Percentiles rank a stretch among this genome's conserved stretches.
Conservation (phyloP, 192 early-diverging fungal species). For the Mortierella antarctica region DNA sequence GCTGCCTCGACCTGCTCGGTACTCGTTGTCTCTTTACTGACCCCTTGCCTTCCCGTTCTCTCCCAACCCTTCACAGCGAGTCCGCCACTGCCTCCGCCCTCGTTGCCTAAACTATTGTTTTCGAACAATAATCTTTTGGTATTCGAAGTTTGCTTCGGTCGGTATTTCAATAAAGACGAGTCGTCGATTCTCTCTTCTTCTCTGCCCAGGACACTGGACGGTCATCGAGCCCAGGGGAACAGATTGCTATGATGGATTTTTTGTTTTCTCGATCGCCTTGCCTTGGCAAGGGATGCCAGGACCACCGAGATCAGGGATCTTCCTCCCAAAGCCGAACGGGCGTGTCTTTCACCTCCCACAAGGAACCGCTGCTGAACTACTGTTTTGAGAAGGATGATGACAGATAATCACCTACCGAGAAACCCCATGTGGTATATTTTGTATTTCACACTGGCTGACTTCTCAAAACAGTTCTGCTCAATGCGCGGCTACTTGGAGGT, state of each 20-base stretch:
- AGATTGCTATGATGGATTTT: background rate
- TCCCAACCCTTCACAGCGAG: constrained; percentile 66
- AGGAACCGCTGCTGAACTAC: too few species aligned
- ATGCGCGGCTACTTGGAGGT: too few species aligned
- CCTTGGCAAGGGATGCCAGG: too few species aligned
- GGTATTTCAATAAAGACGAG: constrained; percentile 42
- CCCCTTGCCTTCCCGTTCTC: background rate
- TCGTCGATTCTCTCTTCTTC: background rate
- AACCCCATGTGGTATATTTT: constrained; percentile 48
- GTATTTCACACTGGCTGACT: constrained; percentile 52
- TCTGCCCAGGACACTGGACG: background rate
- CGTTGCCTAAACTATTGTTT: constrained; percentile 72
- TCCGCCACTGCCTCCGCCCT: constrained; percentile 85
- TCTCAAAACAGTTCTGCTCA: constrained; percentile 7
- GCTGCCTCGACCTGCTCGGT: background rate
- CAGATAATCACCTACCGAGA: constrained; percentile 33
- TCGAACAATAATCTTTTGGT: constrained; percentile 4
- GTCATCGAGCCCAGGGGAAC: background rate
- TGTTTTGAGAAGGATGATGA: constrained; percentile 43
- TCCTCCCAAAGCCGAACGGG: too few species aligned
- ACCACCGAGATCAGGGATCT: too few species aligned
- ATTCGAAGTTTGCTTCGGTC: constrained; percentile 19
- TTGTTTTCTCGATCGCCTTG: background rate
- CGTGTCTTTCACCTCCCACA: too few species aligned
- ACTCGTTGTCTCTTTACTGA: constrained; percentile 13